Conservation (phyloP, 129 eudicot genomes). For the Helichrysum umbraculigerum region DNA sequence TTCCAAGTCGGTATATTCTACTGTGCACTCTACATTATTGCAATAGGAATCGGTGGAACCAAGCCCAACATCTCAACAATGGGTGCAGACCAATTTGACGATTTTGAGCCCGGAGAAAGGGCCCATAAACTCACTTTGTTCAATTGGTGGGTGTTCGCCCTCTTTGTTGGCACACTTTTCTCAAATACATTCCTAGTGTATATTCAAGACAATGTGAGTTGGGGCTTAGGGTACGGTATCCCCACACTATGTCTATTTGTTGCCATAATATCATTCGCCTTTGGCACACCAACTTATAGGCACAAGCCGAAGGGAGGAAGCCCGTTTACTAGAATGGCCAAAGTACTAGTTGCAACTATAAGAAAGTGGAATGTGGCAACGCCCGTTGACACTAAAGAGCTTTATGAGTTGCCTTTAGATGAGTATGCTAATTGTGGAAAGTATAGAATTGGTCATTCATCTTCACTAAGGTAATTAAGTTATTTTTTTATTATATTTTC, state of each 20-base stretch:
- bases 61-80: no score
- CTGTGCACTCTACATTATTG: no score
- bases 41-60: no score
- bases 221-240: not conserved
- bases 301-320: not conserved
- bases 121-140: no score
- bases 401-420: not conserved
- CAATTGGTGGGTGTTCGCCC: no score
- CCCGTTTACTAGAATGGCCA: not conserved
- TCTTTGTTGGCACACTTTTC: no score
- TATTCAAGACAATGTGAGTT: not conserved
- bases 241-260: not conserved
- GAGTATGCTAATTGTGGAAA: not conserved
- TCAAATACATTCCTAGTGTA: not conserved
- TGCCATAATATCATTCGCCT: not conserved
- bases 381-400: not conserved
- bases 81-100: no score
- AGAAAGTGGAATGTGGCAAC: not conserved
- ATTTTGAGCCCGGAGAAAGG: no score
- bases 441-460: not conserved
- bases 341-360: not conserved
- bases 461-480: not conserved
- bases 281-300: not conserved
- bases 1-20: no score
- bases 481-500: not conserved